Base-by-base conservation (phyloP, 2,329 filamentous ascomycete species). In the Coleophoma cylindrospora region DNA sequence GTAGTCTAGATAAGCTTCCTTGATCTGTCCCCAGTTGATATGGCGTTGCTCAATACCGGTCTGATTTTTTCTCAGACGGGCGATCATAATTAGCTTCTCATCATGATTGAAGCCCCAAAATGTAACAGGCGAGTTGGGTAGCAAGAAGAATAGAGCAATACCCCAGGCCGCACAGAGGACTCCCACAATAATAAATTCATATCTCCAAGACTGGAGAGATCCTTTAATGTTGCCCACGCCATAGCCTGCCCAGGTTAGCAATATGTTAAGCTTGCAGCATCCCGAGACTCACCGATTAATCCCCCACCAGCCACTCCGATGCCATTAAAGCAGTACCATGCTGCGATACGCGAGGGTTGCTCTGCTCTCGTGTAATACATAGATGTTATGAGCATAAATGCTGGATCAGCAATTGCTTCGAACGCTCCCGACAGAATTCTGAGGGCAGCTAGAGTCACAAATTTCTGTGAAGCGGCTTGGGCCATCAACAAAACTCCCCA, bases 321-420 rank as follows among this genome's bases (percentile, higher is more conserved):
- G 7, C 27, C 27, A 27, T 27, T 27, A 27, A 27, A 27, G 9
- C 6, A 2, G 71, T 73, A 12, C 74, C 73, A 10, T 77, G 74
- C 1, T 0, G 77, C 74, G 12, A 81, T 74, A 2, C 79, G 68
- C 45, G 75, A 57, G 0, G 79, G 79, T 61, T 82, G 79, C 55
- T 83, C 79, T 51, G 72, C 69, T 45, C 78, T 70, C 34, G 76
- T 71, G 68, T 76, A 83, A 79, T 79, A 83, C 75, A 80, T 80
- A 50, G 77, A 72, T 1, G 77, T 79, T 36, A 80, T 75, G 19
- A 76, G 74, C 8, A 79, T 69, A 53, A 79, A 81, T 19, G 72
- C 72, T 0, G 78, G 77, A 40, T 33, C 22, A 10, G 45, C 32
- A 12, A 19, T 33, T 13, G 48, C 40, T 33, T 50, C 48, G 45